These are phyloP conservation scores for Dendrobium chrysotoxum DNA, from an alignment of 106 monocot species.

Conservation along the genomic window DNA sequence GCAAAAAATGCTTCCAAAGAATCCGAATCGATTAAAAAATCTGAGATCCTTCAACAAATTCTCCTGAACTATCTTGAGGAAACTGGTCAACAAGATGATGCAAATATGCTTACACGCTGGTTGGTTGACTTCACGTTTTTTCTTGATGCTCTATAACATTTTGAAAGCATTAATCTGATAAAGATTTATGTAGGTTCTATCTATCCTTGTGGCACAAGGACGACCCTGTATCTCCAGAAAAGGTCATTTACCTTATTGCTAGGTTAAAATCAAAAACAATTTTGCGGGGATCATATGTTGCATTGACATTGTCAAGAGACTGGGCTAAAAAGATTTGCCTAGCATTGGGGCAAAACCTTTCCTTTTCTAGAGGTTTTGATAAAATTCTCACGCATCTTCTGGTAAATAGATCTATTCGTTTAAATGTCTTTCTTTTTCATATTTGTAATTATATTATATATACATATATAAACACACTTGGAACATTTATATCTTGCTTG, in stretches of 20 bases:
- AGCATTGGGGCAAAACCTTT: constrained; percentile 77
- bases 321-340: constrained; percentile 82
- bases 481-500: background rate
- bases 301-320: constrained; percentile 51
- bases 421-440: constrained; percentile 6
- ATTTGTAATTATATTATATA: background rate
- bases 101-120: constrained; percentile 78
- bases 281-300: constrained; percentile 52
- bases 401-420: constrained; percentile 33
- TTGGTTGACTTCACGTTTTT: constrained; percentile 21
- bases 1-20: constrained; percentile 16
- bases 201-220: constrained; percentile 92
- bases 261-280: constrained; percentile 78
- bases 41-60: constrained; percentile 83
- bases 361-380: constrained; percentile 96
- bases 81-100: constrained; percentile 59
- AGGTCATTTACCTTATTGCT: constrained; percentile 55
- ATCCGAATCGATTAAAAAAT: constrained; percentile 15
- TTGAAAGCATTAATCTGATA: constrained; percentile 5
- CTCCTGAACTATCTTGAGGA: constrained; percentile 80
- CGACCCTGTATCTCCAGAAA: constrained; percentile 56
- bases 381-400: constrained; percentile 79
- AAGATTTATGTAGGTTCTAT: constrained; percentile 71
- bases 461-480: background rate
- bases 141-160: background rate